Conservation (phyloP, 2,329 filamentous ascomycete species). For the Aspergillus fumigatiaffinis region DNA sequence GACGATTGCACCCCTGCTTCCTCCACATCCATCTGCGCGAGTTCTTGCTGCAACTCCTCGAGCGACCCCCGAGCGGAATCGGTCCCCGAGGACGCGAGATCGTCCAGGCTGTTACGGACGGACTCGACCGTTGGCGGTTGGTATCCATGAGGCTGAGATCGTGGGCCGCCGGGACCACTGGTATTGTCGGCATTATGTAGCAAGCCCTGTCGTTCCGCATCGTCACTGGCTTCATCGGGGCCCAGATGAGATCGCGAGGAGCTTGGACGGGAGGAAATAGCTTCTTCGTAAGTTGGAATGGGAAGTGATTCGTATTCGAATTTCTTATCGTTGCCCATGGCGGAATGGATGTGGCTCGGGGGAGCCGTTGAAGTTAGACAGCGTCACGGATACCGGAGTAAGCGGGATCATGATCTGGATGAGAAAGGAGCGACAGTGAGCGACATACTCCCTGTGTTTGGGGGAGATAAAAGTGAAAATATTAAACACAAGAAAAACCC, state of each 20-base stretch:
- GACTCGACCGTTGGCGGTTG: slow-evolving; percentile 80
- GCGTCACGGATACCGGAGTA: slow-evolving; percentile 24
- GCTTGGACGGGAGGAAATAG: slow-evolving; percentile 56
- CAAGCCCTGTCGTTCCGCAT: slow-evolving; percentile 74
- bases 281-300: slow-evolving; percentile 82
- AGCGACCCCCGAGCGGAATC: slow-evolving; percentile 52
- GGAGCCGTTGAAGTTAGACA: slow-evolving; percentile 30
- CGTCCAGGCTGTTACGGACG: slow-evolving; percentile 60
- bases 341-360: slow-evolving; percentile 26
- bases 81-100: slow-evolving; percentile 52
- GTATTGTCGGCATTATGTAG: slow-evolving; percentile 52
- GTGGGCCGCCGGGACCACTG: slow-evolving; percentile 33
- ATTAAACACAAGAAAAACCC: slow-evolving; percentile 8
- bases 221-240: slow-evolving; percentile 60
- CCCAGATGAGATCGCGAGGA: slow-evolving; percentile 49
- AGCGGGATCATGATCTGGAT: slow-evolving; percentile 38
- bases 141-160: slow-evolving; percentile 58
- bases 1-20: slow-evolving; percentile 51
- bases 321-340: slow-evolving; percentile 51
- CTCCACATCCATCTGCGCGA: slow-evolving; percentile 85
- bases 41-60: slow-evolving; percentile 69
- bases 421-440: slow-evolving; percentile 27
- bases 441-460: slow-evolving; percentile 25
- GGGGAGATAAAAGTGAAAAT: slow-evolving; percentile 1
- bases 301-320: slow-evolving; percentile 60